Evolutionary conservation across 768 basidiomycete species (phyloP).

Genomic region (Saitozyma podzolica): DNA sequence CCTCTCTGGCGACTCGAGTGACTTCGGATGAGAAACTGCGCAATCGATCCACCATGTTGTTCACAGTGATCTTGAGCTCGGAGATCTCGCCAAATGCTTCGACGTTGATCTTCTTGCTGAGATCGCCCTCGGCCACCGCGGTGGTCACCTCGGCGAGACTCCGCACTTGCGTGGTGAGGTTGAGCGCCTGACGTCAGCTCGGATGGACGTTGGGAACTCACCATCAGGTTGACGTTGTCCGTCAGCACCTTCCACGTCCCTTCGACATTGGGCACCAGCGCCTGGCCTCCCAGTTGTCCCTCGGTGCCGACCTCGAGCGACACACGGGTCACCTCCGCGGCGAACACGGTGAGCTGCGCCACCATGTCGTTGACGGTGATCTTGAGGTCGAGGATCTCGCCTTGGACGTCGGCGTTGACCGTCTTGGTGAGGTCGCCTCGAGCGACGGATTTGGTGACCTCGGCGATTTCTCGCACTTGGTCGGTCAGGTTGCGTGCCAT

Average conservation of each 20-base stretch:
- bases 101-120: constrained; percentile 86
- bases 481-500: constrained; percentile 54
- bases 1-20: constrained; percentile 71
- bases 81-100: constrained; percentile 78
- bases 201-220: constrained; percentile 7
- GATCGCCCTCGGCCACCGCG: constrained; percentile 76
- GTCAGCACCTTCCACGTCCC: constrained; percentile 75
- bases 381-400: constrained; percentile 53
- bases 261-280: constrained; percentile 81
- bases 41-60: constrained; percentile 91
- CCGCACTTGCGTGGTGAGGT: constrained; percentile 54
- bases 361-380: constrained; percentile 55
- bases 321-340: constrained; percentile 61
- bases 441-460: constrained; percentile 54
- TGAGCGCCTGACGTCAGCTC: constrained; percentile 31
- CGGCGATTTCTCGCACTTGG: constrained; percentile 55
- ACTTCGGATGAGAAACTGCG: constrained; percentile 79
- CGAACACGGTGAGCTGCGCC: constrained; percentile 54
- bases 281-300: constrained; percentile 85
- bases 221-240: constrained; percentile 67
- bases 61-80: constrained; percentile 67
- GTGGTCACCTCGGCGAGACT: constrained; percentile 50
- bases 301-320: constrained; percentile 86
- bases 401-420: constrained; percentile 51
- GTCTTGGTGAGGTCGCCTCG: constrained; percentile 52